A percentile compares a stretch with the other conserved stretches of the same genome.
Conservation (phyloP, 2,329 filamentous ascomycete genomes). For the Alternaria hordeiaustralica region DNA sequence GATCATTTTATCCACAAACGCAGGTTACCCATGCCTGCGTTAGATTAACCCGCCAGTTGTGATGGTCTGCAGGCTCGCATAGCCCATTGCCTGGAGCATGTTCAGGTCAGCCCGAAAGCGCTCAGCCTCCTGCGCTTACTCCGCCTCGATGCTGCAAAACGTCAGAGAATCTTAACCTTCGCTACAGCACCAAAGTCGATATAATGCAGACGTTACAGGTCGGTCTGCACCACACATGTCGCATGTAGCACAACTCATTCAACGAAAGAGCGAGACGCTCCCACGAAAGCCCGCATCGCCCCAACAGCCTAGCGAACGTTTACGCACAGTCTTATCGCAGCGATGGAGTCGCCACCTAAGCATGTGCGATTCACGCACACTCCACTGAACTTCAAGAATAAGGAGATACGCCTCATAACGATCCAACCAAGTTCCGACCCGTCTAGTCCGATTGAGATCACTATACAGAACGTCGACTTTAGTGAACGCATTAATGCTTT, state of each 20-base stretch:
- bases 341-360: not conserved
- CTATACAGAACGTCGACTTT: not conserved
- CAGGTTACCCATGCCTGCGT: too few relatives aligned
- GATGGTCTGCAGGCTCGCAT: not conserved
- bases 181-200: too few relatives aligned
- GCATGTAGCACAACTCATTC: too few relatives aligned
- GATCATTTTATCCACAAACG: too few relatives aligned
- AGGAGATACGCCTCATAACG: not conserved
- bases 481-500: not conserved
- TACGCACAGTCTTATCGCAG: not conserved
- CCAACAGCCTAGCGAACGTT: not conserved
- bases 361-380: not conserved
- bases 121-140: not conserved
- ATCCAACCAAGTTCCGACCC: not conserved
- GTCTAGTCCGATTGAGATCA: not conserved
- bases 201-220: not conserved
- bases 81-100: not conserved
- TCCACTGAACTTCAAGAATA: not conserved
- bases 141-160: not conserved
- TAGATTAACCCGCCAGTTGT: too few relatives aligned
- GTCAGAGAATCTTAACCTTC: not conserved
- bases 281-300: fast-evolving
- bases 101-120: not conserved
- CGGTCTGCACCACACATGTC: too few relatives aligned
- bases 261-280: too few relatives aligned